A percentile compares a stretch with the other conserved stretches of the same genome.
Evolutionary conservation across 495 filamentous ascomycete genomes (phyloP).

Genomic region (Penicillium steckii): DNA sequence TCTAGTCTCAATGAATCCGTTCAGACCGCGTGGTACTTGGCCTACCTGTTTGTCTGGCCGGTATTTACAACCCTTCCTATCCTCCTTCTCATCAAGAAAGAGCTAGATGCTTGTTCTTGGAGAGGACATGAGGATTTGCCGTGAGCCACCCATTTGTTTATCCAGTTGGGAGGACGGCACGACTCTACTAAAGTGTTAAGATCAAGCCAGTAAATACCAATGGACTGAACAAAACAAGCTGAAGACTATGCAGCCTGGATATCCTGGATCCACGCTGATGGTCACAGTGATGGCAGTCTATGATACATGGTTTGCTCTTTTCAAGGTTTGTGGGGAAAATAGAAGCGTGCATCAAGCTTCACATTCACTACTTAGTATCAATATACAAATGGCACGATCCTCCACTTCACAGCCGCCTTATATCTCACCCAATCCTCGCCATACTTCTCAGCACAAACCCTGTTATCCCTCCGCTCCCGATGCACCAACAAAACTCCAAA

Average conservation of each 20-base stretch:
- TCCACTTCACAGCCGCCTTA: conserved; percentile 67
- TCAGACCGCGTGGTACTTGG: background rate
- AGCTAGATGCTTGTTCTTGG: background rate
- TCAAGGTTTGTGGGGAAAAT: too few relatives aligned
- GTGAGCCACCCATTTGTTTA: too few relatives aligned
- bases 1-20: background rate
- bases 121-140: background rate
- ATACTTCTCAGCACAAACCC: conserved; percentile 81
- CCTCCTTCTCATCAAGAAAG: background rate
- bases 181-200: too few relatives aligned
- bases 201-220: too few relatives aligned
- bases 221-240: too few relatives aligned
- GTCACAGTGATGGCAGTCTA: too few relatives aligned
- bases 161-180: too few relatives aligned
- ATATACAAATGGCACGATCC: conserved; percentile 85
- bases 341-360: too few relatives aligned
- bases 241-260: too few relatives aligned
- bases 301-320: too few relatives aligned
- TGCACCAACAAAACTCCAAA: conserved; percentile 82
- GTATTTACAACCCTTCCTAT: background rate
- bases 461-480: conserved; percentile 76
- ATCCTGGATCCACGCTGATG: too few relatives aligned
- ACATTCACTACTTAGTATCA: too few relatives aligned
- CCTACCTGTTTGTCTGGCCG: background rate
- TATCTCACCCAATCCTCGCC: conserved; percentile 86